phyloP scores from a whole-genome alignment of 768 basidiomycete species.

The Boletus subparvulus region DNA sequence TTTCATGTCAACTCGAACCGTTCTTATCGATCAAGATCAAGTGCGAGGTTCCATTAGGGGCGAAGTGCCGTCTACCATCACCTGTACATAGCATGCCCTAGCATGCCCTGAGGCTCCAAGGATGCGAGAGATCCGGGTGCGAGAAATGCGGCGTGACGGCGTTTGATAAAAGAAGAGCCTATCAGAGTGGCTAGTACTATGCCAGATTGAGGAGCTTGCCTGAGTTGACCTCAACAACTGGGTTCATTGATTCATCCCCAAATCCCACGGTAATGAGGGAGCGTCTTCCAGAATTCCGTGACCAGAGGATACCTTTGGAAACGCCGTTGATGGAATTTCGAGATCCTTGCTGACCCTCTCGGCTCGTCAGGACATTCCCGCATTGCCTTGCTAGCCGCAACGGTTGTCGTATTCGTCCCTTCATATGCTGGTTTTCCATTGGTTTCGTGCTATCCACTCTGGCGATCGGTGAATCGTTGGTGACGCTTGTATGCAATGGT shows the following conservation, averaged over 20 bases:
- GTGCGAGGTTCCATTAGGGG: not conserved
- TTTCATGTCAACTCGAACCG: not conserved
- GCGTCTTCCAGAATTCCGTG: not conserved
- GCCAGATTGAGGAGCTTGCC: not conserved
- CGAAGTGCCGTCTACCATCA: not conserved
- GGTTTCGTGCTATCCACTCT: not conserved
- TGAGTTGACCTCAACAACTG: not conserved
- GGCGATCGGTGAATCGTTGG: not conserved
- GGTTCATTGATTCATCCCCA: too few relatives aligned
- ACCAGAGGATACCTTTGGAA: not conserved
- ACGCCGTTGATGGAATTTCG: not conserved
- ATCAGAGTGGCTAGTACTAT: not conserved
- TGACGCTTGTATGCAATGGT: not conserved
- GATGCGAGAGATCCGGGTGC: not conserved
- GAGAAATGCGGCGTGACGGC: not conserved
- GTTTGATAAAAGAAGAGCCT: not conserved
- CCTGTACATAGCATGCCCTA: not conserved
- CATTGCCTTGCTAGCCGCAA: conserved; percentile 1
- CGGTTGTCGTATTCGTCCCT: not conserved
- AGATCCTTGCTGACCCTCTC: not conserved
- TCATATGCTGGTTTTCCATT: conserved; percentile 5
- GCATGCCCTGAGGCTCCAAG: not conserved
- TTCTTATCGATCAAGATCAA: not conserved
- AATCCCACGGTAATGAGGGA: not conserved
- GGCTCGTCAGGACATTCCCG: not conserved